Evolutionary conservation across 2,329 filamentous ascomycete species (phyloP).

Genomic region (Cadophora sp.): DNA sequence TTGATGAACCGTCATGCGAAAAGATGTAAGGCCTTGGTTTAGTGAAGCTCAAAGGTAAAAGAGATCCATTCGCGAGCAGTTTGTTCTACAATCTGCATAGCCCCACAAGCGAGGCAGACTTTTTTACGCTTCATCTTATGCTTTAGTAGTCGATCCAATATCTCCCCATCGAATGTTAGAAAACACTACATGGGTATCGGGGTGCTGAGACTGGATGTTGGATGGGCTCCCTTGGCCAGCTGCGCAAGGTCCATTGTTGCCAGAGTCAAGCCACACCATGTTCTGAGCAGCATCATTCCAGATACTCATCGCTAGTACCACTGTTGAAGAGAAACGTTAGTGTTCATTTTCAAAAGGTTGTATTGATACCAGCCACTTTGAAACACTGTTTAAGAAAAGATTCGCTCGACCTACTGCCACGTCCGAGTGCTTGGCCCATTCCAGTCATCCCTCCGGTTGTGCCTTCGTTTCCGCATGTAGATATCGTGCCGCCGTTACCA

Average conservation of each 20-base stretch:
- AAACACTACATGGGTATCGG: slow-evolving; percentile 58
- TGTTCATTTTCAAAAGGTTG: neutral
- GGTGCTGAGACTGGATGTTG: slow-evolving; percentile 54
- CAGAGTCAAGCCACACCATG: slow-evolving; percentile 72
- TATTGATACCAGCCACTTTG: neutral
- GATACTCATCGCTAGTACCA: slow-evolving; percentile 68
- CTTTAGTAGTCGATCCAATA: slow-evolving; percentile 57
- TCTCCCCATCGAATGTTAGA: slow-evolving; percentile 66
- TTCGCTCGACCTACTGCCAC: slow-evolving; percentile 45
- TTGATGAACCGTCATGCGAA: too few species aligned
- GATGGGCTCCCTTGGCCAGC: slow-evolving; percentile 57
- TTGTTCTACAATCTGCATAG: too few species aligned
- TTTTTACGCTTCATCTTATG: neutral
- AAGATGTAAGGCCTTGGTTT: too few species aligned
- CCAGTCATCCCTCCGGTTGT: slow-evolving; percentile 59
- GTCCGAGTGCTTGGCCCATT: slow-evolving; percentile 59
- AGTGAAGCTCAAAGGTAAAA: too few species aligned
- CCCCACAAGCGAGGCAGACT: too few species aligned
- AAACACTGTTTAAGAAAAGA: neutral
- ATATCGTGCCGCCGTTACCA: slow-evolving; percentile 56
- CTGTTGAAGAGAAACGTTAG: slow-evolving; percentile 37
- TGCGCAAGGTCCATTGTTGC: slow-evolving; percentile 59
- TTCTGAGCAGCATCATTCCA: slow-evolving; percentile 62
- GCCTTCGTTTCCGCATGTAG: slow-evolving; percentile 53
- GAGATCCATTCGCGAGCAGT: neutral